Percentiles rank a stretch among this genome's conserved stretches.
phyloP scores from a whole-genome alignment of 2,329 filamentous ascomycete genomes.

The Neophaeococcomyces mojaviensis region DNA sequence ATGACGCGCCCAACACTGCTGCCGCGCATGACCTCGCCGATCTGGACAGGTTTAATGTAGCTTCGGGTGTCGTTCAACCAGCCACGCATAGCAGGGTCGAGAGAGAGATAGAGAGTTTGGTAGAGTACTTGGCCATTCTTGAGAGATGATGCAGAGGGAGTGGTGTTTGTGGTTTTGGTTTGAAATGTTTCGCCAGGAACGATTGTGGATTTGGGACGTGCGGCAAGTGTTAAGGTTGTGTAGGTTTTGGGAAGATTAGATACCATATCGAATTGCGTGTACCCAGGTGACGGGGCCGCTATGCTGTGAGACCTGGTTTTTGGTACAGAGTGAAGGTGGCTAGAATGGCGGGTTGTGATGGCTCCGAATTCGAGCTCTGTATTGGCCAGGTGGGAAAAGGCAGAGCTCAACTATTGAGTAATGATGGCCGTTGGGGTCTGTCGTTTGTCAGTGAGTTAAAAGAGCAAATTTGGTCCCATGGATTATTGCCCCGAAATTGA shows the following conservation, averaged over 20 bases:
- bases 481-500: no score
- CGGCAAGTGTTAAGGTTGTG: slow-evolving; percentile 50
- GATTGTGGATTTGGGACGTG: slow-evolving; percentile 55
- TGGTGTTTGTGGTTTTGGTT: slow-evolving; percentile 40
- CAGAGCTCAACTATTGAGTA: no score
- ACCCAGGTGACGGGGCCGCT: no score
- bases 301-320: no score
- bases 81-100: slow-evolving; percentile 70
- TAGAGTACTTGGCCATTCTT: slow-evolving; percentile 56
- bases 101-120: slow-evolving; percentile 54
- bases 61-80: slow-evolving; percentile 56
- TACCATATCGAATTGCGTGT: slow-evolving; percentile 3
- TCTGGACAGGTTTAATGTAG: slow-evolving; percentile 61
- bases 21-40: slow-evolving; percentile 63
- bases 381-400: no score
- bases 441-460: no score
- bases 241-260: slow-evolving; percentile 25
- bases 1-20: slow-evolving; percentile 52
- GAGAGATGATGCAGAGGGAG: slow-evolving; percentile 41
- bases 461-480: no score
- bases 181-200: slow-evolving; percentile 60
- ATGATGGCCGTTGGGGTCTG: no score
- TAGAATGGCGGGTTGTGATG: no score
- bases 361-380: no score
- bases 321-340: no score